phyloP scores from a whole-genome alignment of 2,329 filamentous ascomycete genomes.

The Botrytis tulipae region DNA sequence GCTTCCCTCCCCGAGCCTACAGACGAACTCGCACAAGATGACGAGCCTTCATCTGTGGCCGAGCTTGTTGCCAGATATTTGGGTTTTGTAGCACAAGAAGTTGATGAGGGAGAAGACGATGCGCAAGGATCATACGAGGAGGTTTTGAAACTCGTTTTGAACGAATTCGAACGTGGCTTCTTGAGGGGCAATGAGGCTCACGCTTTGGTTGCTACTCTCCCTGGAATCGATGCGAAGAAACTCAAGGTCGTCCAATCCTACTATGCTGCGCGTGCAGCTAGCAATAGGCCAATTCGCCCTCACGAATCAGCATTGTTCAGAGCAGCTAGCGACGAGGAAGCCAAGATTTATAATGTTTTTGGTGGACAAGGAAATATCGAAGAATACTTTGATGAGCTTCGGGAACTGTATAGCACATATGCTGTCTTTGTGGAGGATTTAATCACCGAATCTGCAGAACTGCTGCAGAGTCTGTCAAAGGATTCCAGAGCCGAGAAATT shows the following conservation, averaged over 20 bases:
- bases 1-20: conserved; percentile 84
- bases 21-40: conserved; percentile 95
- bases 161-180: conserved; percentile 95
- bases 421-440: conserved; percentile 86
- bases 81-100: conserved; percentile 82
- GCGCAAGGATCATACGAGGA: conserved; percentile 85
- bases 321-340: conserved; percentile 79
- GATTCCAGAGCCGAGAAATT: conserved; percentile 89
- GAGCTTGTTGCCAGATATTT: conserved; percentile 94
- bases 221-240: conserved; percentile 92
- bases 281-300: conserved; percentile 81
- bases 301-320: conserved; percentile 92
- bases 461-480: conserved; percentile 80
- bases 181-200: conserved; percentile 96
- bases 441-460: conserved; percentile 74
- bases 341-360: conserved; percentile 89
- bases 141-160: conserved; percentile 85
- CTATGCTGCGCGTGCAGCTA: conserved; percentile 81
- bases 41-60: conserved; percentile 93
- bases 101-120: conserved; percentile 90
- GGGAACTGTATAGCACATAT: conserved; percentile 88
- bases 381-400: conserved; percentile 97
- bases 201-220: conserved; percentile 78
- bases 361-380: conserved; percentile 98
- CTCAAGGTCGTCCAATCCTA: conserved; percentile 85